These are phyloP conservation scores for Globisporangium parvum DNA, from an alignment of 352 stramenopile species.

Conservation along the genomic window DNA sequence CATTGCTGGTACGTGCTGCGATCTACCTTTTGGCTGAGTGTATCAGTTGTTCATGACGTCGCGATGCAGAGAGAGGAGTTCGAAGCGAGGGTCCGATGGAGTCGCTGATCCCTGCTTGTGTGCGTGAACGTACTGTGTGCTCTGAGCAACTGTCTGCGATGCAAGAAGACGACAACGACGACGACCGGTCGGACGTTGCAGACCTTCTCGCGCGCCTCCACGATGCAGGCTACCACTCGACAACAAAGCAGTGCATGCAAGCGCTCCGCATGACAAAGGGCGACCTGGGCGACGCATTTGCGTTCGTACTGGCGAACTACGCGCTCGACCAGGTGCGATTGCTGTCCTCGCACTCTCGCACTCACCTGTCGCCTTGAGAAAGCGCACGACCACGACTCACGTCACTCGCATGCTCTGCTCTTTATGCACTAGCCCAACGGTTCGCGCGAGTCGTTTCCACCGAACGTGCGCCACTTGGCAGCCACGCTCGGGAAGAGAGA, in stretches of 20 bases:
- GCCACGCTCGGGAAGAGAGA: constrained; percentile 40
- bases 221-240: constrained; percentile 23
- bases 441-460: constrained; percentile 23
- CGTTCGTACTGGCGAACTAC: constrained; percentile 13
- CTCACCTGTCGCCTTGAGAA: neutral
- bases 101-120: neutral
- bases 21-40: no score
- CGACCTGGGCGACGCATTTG: constrained; percentile 20
- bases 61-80: neutral
- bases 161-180: neutral
- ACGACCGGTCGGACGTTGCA: neutral
- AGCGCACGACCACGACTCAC: neutral
- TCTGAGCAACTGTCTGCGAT: neutral
- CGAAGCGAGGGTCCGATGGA: neutral
- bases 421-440: neutral
- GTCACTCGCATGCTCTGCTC: neutral
- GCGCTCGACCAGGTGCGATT: constrained; percentile 12
- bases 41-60: neutral
- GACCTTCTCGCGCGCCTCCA: constrained; percentile 23
- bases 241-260: constrained; percentile 33
- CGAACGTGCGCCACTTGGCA: constrained; percentile 44
- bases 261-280: constrained; percentile 26
- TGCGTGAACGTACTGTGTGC: neutral
- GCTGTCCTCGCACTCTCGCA: neutral
- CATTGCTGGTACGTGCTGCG: neutral